Base-by-base conservation (phyloP, 352 stramenopile genomes). In the Phytophthora litchii region DNA sequence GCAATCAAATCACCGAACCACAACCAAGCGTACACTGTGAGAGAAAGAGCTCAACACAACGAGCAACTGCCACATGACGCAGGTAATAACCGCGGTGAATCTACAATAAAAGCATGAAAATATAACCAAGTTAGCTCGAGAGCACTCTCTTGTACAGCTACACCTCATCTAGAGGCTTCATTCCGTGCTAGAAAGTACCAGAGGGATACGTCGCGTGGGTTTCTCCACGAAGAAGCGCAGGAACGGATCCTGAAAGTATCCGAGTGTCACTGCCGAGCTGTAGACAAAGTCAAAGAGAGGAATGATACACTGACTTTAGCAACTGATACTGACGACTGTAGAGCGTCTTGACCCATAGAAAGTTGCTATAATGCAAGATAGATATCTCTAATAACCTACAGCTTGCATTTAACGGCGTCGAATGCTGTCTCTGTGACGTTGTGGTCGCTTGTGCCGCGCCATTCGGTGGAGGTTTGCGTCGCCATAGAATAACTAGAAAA, bases 31-130 rank as follows among this genome's bases (percentile, higher is more conserved):
- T 34, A 76, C 72, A 49, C 17, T 76, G 57, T 20, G 37, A 47
- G 3, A 92, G 65, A 41, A 92, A 92, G 10, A 70, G 64, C 0
- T 78, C 57, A 32, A 92, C 75, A 40, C 75, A 82, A 29, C 75
- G 71, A 19, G 63, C 35, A 44, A 92, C 70, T 3, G 78, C 83
- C 3, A 83, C 47, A 41, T 90, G 80, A 19, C 83, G 80, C 42
- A 92, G 53, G 56, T 89, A 90, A 54, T 92, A 92, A 11, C 83
- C 83, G 5, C 80, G 80, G 61, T 92, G 83, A 46, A 92, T 90
- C 83, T 92, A 54, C 10, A 54, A 17, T 20, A 23, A 19, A 44
- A 12, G n/a, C 13, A 43, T n/a, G n/a, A n/a, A 47, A 61, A 23
- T 13, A 17, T 3, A 37, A 13, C 8, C n/a, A 37, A 32, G 6